phyloP scores from a whole-genome alignment of 1,139 yeast species.

The Saccharomycopsis hybrid region DNA sequence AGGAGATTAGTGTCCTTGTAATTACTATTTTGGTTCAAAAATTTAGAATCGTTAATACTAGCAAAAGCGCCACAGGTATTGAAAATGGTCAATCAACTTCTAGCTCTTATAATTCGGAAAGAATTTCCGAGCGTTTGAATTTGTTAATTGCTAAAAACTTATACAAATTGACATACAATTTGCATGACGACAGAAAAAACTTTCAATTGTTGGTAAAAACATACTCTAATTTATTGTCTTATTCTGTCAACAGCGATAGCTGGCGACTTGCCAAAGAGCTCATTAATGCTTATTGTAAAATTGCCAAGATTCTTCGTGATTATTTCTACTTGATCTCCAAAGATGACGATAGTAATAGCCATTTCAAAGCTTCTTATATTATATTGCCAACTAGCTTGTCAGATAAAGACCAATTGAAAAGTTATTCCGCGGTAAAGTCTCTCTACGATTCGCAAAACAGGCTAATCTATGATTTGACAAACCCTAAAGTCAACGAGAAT shows the following conservation, averaged over 20 bases:
- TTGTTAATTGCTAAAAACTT: constrained; percentile 11
- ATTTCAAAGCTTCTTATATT: background rate
- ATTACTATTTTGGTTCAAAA: constrained; percentile 83
- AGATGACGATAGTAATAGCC: background rate
- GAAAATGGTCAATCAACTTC: no score
- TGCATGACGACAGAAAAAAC: constrained; percentile 10
- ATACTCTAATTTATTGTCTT: constrained; percentile 8
- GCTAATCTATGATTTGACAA: constrained; percentile 26
- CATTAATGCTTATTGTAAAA: constrained; percentile 11
- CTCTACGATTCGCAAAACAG: constrained; percentile 8
- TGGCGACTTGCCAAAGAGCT: constrained; percentile 2
- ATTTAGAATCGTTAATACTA: constrained; percentile 38
- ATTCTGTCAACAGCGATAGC: constrained; percentile 1
- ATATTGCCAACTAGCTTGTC: background rate
- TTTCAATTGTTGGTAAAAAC: constrained; percentile 10
- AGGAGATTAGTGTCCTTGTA: constrained; percentile 71
- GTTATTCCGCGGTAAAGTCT: background rate
- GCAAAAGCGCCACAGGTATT: no score
- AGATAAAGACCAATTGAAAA: background rate
- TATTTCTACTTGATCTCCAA: constrained; percentile 15
- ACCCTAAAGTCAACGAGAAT: constrained; percentile 37
- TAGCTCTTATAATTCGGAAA: constrained; percentile 23
- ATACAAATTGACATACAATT: constrained; percentile 7
- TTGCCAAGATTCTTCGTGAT: constrained; percentile 13
- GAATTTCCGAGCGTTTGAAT: constrained; percentile 31